phyloP scores from a whole-genome alignment of 208 protist species.

The Wallacemonas sp. region DNA sequence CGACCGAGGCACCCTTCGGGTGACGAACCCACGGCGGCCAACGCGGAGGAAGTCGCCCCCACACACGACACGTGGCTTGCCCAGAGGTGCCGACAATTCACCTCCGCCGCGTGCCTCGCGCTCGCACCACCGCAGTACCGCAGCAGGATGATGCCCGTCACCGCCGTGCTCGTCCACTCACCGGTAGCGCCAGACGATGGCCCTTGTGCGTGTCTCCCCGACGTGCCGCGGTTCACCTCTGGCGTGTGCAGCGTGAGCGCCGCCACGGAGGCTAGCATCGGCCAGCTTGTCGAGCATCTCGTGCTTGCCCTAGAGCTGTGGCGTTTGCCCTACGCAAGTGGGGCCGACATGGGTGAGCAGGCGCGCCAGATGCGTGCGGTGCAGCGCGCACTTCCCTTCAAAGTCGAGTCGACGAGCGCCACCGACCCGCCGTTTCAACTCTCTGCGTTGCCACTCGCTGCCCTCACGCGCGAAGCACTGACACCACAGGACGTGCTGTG shows the following conservation, averaged over 20 bases:
- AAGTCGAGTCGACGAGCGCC: not conserved
- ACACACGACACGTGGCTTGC: not conserved
- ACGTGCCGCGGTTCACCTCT: not conserved
- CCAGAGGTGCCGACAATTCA: constrained; percentile 28
- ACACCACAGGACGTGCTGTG: not conserved
- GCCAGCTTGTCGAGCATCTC: constrained; percentile 59
- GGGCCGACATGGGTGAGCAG: not conserved
- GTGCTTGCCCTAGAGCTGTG: constrained; percentile 9
- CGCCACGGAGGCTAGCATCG: constrained; percentile 50
- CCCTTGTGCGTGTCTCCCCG: not conserved
- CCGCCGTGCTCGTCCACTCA: constrained; percentile 14
- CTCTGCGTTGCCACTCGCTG: not conserved
- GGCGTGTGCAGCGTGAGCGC: constrained; percentile 46
- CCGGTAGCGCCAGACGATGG: not conserved
- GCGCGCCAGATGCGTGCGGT: not conserved
- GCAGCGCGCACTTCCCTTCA: not conserved
- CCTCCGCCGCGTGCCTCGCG: constrained; percentile 14
- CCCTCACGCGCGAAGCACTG: constrained; percentile 1
- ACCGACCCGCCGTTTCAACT: not conserved
- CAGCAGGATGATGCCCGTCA: constrained; percentile 33
- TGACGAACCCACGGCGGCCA: not conserved
- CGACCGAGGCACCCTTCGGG: not conserved
- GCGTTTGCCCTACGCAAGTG: not conserved
- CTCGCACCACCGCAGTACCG: constrained; percentile 44
- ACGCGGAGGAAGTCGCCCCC: not conserved